These are phyloP conservation scores for Pholiota conissans DNA, from an alignment of 768 basidiomycete species.

Conservation along the genomic window DNA sequence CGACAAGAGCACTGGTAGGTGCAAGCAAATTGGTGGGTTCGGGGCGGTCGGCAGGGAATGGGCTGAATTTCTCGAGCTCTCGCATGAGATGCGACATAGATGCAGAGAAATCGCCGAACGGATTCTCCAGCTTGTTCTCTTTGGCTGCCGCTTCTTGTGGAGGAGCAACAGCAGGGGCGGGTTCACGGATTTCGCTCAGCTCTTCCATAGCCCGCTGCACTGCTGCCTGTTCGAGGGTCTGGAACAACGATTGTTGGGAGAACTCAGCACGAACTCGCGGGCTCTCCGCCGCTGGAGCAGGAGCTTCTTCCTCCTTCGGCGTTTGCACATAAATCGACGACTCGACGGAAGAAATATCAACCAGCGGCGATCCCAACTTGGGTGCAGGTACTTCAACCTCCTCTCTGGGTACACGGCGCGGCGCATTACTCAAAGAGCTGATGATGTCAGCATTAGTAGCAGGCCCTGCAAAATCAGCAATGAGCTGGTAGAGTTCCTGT, in stretches of 20 bases:
- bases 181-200: neutral
- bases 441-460: slow-evolving; percentile 1
- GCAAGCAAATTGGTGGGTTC: neutral
- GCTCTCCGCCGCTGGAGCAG: neutral
- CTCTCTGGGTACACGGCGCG: neutral
- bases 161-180: neutral
- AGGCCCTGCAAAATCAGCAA: slow-evolving; percentile 17
- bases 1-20: neutral
- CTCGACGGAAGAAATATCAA: slow-evolving; percentile 1
- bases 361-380: slow-evolving; percentile 1
- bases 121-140: too few relatives aligned
- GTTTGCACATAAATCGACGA: slow-evolving; percentile 2
- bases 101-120: slow-evolving; percentile 3
- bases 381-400: neutral
- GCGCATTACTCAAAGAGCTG: neutral
- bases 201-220: neutral
- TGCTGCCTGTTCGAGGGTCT: neutral
- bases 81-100: slow-evolving; percentile 11
- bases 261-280: neutral
- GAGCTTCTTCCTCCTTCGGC: neutral
- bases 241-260: neutral
- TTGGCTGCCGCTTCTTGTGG: neutral
- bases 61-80: slow-evolving; percentile 10
- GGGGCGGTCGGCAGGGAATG: neutral
- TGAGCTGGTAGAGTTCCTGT: slow-evolving; percentile 21